phyloP scores from a whole-genome alignment of 768 basidiomycete species.

The Serpula lacrymans region DNA sequence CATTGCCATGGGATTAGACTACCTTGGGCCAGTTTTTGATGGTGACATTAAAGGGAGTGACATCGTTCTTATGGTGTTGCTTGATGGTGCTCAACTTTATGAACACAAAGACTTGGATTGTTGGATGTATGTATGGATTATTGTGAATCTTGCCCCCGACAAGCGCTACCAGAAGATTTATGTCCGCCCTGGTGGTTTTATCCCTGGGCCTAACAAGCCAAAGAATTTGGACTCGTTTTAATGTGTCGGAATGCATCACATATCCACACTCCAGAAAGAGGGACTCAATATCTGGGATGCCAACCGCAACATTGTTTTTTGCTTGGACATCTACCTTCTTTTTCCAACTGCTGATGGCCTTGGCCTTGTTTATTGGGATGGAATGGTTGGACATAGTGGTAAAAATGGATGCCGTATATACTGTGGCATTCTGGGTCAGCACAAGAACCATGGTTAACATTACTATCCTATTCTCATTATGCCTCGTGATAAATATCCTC shows the following conservation, averaged over 20 bases:
- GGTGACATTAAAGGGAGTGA: slow-evolving; percentile 24
- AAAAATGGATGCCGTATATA: slow-evolving; percentile 29
- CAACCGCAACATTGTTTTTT: slow-evolving; percentile 5
- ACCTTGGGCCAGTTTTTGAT: slow-evolving; percentile 13
- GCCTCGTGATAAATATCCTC: slow-evolving; percentile 22
- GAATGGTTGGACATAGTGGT: slow-evolving; percentile 29
- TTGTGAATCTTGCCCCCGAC: slow-evolving; percentile 24
- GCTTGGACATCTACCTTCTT: slow-evolving; percentile 15
- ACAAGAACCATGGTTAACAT: slow-evolving; percentile 15
- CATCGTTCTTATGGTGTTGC: slow-evolving; percentile 30
- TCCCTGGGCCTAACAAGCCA: slow-evolving; percentile 32
- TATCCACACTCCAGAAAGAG: slow-evolving; percentile 27
- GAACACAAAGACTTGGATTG: slow-evolving; percentile 38
- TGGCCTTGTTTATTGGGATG: slow-evolving; percentile 27
- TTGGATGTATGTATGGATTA: slow-evolving; percentile 35
- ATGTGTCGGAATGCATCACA: slow-evolving; percentile 29
- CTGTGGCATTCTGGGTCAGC: slow-evolving; percentile 24
- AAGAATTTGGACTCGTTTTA: slow-evolving; percentile 33
- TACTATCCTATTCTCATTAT: slow-evolving; percentile 30
- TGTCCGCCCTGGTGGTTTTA: slow-evolving; percentile 26
- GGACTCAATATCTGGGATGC: slow-evolving; percentile 34
- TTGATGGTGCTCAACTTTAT: slow-evolving; percentile 44
- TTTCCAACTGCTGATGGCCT: slow-evolving; percentile 24
- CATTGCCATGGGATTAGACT: slow-evolving; percentile 27
- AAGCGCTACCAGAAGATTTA: slow-evolving; percentile 27